Evolutionary conservation across 2,329 filamentous ascomycete genomes (phyloP), one percentile per base, ranked within the genome.

Genomic region (Cladophialophora bantiana): DNA sequence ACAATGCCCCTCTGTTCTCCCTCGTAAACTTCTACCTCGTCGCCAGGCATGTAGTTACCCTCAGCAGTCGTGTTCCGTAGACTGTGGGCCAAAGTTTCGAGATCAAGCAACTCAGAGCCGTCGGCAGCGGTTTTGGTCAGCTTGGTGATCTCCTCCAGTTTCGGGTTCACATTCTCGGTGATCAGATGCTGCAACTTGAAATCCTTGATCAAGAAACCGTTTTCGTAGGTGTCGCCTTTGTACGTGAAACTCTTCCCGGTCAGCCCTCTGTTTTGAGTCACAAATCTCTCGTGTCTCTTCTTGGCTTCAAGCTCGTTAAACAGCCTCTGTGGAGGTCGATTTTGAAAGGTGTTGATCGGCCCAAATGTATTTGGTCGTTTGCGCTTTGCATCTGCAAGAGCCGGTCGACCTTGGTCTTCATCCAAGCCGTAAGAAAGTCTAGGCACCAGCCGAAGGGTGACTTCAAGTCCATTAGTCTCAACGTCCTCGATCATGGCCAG

Each of bases 1-100:
- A 92, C 85, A 13, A 98, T 90, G 60, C 95, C 95, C 75, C 91
- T 93, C 76, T 99, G 95, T 80, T 99, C 95, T 71, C 95, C 95
- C 65, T 94, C 89, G 78, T 94, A 98, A 52, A 99, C 93, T 78
- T 98, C 94, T 26, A 99, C 94, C n/a, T 94, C 89, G 77, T 99
- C 95, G 38, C 96, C 96, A 2, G 94, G 92, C 4, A 96, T 86
- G 75, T 97, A 99, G 3, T 91, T 90, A 38, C 94, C 90, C 68
- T 91, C 90, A 7, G 89, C 88, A 67, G 91, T 91, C 72, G 89
- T 91, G 66, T 92, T 91, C 76, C 96, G 97, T 62, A 98, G 83
- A 71, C 93, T 97, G 57, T 93, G 91, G 7, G 94, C 93, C 61
- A 99, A 84, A 1, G 94, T 93, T 74, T 94, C 91, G 52, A 99